These are phyloP conservation scores for Talaromyces borbonicus DNA, from an alignment of 495 filamentous ascomycete species.

Conservation along the genomic window DNA sequence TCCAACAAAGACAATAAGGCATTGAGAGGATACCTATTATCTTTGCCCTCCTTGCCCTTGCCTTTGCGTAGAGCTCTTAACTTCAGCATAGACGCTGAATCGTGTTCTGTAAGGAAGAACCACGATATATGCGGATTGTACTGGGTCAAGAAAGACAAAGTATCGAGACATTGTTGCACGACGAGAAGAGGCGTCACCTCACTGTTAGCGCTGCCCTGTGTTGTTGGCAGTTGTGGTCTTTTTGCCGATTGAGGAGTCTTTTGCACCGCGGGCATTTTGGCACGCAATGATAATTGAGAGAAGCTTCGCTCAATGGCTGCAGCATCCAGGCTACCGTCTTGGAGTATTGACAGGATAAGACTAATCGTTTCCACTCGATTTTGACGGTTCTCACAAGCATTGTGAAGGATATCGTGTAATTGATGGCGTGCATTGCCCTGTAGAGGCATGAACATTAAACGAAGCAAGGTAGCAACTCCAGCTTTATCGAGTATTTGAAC, in stretches of 20 bases:
- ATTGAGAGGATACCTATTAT: slow-evolving; percentile 84
- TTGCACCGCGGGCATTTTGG: slow-evolving; percentile 62
- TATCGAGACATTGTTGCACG: slow-evolving; percentile 84
- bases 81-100: slow-evolving; percentile 63
- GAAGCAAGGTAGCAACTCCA: slow-evolving; percentile 85
- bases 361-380: slow-evolving; percentile 93
- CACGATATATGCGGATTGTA: slow-evolving; percentile 78
- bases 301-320: slow-evolving; percentile 93
- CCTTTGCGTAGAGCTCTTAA: slow-evolving; percentile 68
- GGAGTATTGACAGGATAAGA: slow-evolving; percentile 85
- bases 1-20: slow-evolving; percentile 80
- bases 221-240: slow-evolving; percentile 52
- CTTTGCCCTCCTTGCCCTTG: slow-evolving; percentile 76
- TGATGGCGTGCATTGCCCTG: slow-evolving; percentile 70
- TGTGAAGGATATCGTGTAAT: slow-evolving; percentile 74
- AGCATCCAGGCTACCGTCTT: slow-evolving; percentile 89
- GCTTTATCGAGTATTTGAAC: slow-evolving; percentile 96
- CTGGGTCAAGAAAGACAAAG: slow-evolving; percentile 68
- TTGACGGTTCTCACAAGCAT: slow-evolving; percentile 87
- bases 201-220: slow-evolving; percentile 43
- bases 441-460: slow-evolving; percentile 93
- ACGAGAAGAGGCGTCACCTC: slow-evolving; percentile 91
- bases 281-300: slow-evolving; percentile 78
- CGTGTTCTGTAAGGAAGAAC: slow-evolving; percentile 95
- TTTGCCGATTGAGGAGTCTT: slow-evolving; percentile 77